Evolutionary conservation across 2,329 filamentous ascomycete species (phyloP), one percentile per base, ranked within the genome.

Genomic region (Fusarium staphyleae): DNA sequence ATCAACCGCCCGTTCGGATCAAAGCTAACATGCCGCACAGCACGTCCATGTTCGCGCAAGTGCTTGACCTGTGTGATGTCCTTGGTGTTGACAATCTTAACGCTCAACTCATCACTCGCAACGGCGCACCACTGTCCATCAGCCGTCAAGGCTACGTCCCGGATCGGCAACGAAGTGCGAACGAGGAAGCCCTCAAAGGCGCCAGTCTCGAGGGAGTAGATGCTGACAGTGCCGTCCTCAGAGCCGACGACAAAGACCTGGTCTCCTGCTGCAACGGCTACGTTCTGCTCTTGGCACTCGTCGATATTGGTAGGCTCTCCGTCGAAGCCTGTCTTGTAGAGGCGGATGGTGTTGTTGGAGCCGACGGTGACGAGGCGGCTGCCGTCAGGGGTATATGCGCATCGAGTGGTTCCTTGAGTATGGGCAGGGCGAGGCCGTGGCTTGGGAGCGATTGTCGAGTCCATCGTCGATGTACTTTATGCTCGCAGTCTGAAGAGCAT

Each of bases 151-250:
- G 90, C 87, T 46, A 99, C 80, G 71, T 97, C 92, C 67, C 95
- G 85, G 26, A 97, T 85, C 1, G 95, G 91, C 3, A 97, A 78
- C n/a, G 91, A 87, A 52, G 88, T 90, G 60, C 95, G 87, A 19
- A 92, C 83, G 43, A 99, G 83, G 62, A 96, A 89, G 54, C 88
- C 87, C 57, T 96, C 90, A 75, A 96, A 91, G 22, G 79, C 74
- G 67, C 87, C 87, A 3, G 84, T 85, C 50, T 84, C 81, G 42
- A 97, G 81, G n/a, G 89, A 90, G 78, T 96, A 99, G 66, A 92
- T 86, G 78, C 89, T 96, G 67, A 99, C 91, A n/a, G 89, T 95
- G 69, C 96, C 95, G 75, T 98, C 93, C 73, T 99, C 93, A 15
- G 91, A 90, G 22, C 92, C 95, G 57, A 91, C 87, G 36, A 98